Percentiles rank a stretch among this genome's conserved stretches.
Evolutionary conservation across 2,329 filamentous ascomycete species (phyloP).

Genomic region (Ophiostoma quercus): DNA sequence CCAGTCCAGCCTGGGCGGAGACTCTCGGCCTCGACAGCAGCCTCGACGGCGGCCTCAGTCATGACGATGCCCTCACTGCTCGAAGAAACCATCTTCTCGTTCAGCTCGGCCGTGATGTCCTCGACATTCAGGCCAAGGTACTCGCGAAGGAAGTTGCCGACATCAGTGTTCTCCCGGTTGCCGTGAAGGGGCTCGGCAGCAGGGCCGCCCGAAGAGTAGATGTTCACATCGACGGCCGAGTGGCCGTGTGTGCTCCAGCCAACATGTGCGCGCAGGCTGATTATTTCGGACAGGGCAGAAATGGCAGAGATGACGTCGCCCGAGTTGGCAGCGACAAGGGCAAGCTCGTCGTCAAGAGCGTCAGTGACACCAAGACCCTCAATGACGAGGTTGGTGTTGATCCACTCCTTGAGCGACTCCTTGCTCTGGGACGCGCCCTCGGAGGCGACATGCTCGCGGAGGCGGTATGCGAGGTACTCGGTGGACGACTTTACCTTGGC

Average conservation of each 20-base stretch:
- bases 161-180: slow-evolving; percentile 92
- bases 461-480: slow-evolving; percentile 61
- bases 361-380: slow-evolving; percentile 72
- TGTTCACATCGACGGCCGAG: slow-evolving; percentile 89
- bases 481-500: slow-evolving; percentile 71
- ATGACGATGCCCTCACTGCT: slow-evolving; percentile 45
- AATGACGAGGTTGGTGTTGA: slow-evolving; percentile 62
- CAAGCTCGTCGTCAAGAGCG: slow-evolving; percentile 64
- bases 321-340: slow-evolving; percentile 55
- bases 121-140: slow-evolving; percentile 79
- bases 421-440: slow-evolving; percentile 22
- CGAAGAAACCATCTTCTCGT: slow-evolving; percentile 60
- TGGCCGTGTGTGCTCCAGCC: slow-evolving; percentile 96
- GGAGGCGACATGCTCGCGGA: slow-evolving; percentile 53
- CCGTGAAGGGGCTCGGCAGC: slow-evolving; percentile 62
- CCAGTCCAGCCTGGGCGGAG: slow-evolving; percentile 7
- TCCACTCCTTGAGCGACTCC: slow-evolving; percentile 51
- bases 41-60: not conserved
- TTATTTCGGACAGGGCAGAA: slow-evolving; percentile 70
- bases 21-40: not conserved
- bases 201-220: slow-evolving; percentile 73
- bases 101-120: slow-evolving; percentile 69
- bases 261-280: slow-evolving; percentile 79
- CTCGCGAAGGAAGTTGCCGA: slow-evolving; percentile 72
- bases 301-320: slow-evolving; percentile 49